These are phyloP conservation scores for Globisporangium middletonii DNA, from an alignment of 352 stramenopile species.

Conservation along the genomic window DNA sequence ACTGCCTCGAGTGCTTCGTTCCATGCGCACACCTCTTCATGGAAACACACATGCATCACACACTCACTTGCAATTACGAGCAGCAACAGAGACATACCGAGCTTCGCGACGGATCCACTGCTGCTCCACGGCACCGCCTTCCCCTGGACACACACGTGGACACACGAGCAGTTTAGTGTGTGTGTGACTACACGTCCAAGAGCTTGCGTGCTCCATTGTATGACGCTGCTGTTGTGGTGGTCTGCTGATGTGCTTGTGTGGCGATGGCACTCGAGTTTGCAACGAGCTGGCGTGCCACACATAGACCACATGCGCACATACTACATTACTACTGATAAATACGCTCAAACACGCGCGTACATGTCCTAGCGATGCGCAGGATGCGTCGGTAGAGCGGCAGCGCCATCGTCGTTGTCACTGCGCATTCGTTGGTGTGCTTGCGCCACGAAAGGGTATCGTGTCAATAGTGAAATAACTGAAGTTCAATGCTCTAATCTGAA, in stretches of 20 bases:
- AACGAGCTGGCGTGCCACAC: too few species aligned
- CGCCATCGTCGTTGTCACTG: constrained; percentile 18
- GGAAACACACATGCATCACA: neutral
- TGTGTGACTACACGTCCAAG: neutral
- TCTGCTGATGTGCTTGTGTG: too few species aligned
- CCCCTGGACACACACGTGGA: constrained; percentile 29
- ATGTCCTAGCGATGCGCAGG: constrained; percentile 60
- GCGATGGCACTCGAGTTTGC: too few species aligned
- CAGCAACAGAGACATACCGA: too few species aligned
- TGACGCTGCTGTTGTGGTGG: too few species aligned
- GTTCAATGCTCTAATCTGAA: neutral
- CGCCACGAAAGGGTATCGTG: neutral
- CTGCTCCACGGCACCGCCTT: constrained; percentile 29
- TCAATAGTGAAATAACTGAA: neutral
- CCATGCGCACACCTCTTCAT: too few species aligned
- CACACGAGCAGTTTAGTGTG: neutral
- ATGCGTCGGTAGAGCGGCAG: constrained; percentile 70
- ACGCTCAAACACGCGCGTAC: constrained; percentile 25
- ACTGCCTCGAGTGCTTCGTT: too few species aligned
- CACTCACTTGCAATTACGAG: constrained; percentile 41
- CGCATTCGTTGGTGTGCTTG: constrained; percentile 1
- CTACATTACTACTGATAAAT: neutral
- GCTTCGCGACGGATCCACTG: too few species aligned
- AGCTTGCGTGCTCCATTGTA: neutral
- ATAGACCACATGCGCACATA: neutral